These are phyloP conservation scores for Paramecium pentaurelia DNA, from an alignment of 73 alveolate genomes.

Conservation along the genomic window DNA sequence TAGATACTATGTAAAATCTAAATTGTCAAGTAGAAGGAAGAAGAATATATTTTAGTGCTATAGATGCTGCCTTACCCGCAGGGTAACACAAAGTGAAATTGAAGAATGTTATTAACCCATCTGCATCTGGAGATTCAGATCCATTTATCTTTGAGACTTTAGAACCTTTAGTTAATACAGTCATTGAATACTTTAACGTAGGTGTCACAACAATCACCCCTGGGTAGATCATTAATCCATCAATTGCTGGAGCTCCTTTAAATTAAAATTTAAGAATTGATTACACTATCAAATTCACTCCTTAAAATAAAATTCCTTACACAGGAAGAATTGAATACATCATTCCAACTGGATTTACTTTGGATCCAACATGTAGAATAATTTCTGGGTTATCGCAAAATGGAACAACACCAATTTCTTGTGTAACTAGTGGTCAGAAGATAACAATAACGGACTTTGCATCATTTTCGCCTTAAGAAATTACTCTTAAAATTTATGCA, in stretches of 20 bases:
- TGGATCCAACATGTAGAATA: conserved; percentile 53
- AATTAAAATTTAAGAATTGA: conserved; percentile 56
- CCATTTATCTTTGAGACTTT: conserved; percentile 22
- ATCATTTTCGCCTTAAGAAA: conserved; percentile 6
- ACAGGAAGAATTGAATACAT: conserved; percentile 12
- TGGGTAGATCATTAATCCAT: conserved; percentile 27
- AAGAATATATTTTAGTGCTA: conserved; percentile 48
- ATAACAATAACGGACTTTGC: conserved; percentile 48
- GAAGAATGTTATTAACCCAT: conserved; percentile 36
- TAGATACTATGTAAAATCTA: conserved; percentile 20
- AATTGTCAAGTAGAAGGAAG: conserved; percentile 23
- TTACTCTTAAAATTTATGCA: conserved; percentile 45
- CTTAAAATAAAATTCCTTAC: conserved; percentile 28
- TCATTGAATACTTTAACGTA: not conserved
- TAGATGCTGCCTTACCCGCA: not conserved
- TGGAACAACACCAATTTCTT: not conserved
- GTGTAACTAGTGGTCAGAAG: conserved; percentile 15
- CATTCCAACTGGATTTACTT: not conserved
- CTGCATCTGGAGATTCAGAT: conserved; percentile 47
- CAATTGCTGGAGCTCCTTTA: conserved; percentile 55
- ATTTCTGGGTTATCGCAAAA: conserved; percentile 39
- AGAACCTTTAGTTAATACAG: conserved; percentile 24
- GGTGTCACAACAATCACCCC: conserved; percentile 20
- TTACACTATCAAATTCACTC: conserved; percentile 53
- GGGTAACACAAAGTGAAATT: conserved; percentile 22